A percentile compares a stretch with the other conserved stretches of the same genome.
phyloP scores from a whole-genome alignment of 352 stramenopile species.

The Phytophthora kernoviae region DNA sequence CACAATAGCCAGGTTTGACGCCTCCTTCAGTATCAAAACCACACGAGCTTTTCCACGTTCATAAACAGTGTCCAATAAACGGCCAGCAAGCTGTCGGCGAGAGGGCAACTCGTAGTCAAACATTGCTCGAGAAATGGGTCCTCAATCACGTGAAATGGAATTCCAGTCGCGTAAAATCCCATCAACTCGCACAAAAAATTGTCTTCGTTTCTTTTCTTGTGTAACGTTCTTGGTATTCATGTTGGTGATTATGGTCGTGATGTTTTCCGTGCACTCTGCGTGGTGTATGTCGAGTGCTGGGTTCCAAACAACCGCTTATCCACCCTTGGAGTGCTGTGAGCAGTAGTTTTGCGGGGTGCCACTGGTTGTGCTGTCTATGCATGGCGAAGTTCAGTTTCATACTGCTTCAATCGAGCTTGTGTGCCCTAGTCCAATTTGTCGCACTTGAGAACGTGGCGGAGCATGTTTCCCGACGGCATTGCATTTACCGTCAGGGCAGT shows the following conservation, averaged over 20 bases:
- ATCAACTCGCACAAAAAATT: background rate
- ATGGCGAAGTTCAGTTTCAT: background rate
- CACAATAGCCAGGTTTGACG: background rate
- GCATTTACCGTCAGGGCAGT: background rate
- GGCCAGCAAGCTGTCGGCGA: constrained; percentile 1
- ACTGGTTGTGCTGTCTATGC: background rate
- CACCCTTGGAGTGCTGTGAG: background rate
- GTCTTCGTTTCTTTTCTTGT: constrained; percentile 4
- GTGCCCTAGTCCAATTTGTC: background rate
- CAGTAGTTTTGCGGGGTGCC: background rate
- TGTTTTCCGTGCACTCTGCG: background rate
- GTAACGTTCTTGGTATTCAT: background rate
- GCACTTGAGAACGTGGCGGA: background rate
- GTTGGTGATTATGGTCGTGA: background rate
- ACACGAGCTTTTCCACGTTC: constrained; percentile 1
- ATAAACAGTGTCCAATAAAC: background rate
- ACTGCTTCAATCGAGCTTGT: background rate
- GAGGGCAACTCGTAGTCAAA: constrained; percentile 12
- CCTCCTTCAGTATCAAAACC: background rate
- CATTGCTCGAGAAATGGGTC: constrained; percentile 4
- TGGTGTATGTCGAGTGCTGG: background rate
- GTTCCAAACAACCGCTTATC: background rate
- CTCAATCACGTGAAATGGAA: constrained; percentile 11
- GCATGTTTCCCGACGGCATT: background rate
- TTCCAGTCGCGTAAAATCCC: constrained; percentile 7